Evolutionary conservation across 78 protist genomes (phyloP), one percentile per base, ranked within the genome.

Genomic region (Polysphondylium violaceum): DNA sequence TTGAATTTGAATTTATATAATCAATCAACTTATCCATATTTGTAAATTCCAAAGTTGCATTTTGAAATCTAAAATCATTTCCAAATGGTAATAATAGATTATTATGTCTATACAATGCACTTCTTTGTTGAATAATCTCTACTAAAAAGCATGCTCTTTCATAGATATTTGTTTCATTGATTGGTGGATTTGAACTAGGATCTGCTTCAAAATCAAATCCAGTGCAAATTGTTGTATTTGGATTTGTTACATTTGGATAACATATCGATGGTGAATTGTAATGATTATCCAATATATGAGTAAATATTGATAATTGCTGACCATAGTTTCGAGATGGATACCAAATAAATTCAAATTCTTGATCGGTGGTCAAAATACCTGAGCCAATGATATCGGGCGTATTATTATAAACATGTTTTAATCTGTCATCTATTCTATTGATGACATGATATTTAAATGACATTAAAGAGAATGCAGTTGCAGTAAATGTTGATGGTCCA

Each of bases 21-120:
- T 64, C 64, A 0, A 88, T 88, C 64, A 88, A 38, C 25, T 65
- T 40, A 61, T 88, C 94, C 94, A 88, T 88, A 72, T 88, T 88
- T 0, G 61, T 59, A 60, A 88, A 73, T 72, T 63, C 76, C 1
- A 88, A 0, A 14, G 60, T 31, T 7, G 94, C 43, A 59, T 88
- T 53, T 61, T 76, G 85, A 35, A 53, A 88, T 23, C 79, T 25
- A 40, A 88, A 88, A 43, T 88, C 93, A 73, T 76, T 75, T 1
- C 93, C 94, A 63, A 88, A 88, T 0, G 94, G 94, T 17, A 75
- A 41, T 23, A 88, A 11, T 51, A 88, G 8, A 29, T 88, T 88
- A 23, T 88, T 74, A 65, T 88, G 94, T 19, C 85, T 43, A 55
- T 65, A 78, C 3, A 47, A 55, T 27, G 23, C 51, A 0, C 29